These are phyloP conservation scores for Pinus tabuliformis DNA, from an alignment of 75 land plant genomes.

Conservation along the genomic window DNA sequence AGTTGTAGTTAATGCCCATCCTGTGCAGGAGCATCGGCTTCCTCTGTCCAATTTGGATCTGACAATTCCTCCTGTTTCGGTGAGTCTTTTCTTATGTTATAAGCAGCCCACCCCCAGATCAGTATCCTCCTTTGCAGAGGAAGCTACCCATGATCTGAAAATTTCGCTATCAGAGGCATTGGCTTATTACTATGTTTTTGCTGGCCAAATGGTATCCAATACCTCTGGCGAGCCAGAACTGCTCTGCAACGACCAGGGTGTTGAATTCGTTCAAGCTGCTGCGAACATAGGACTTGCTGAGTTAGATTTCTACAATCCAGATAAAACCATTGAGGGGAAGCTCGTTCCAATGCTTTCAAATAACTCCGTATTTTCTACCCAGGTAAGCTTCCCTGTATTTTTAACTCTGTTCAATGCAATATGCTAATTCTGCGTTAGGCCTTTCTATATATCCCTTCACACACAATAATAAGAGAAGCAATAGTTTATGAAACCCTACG, in stretches of 20 bases:
- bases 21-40: conserved; percentile 34
- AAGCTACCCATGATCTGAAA: conserved; percentile 15
- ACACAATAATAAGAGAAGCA: too few relatives aligned
- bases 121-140: not conserved
- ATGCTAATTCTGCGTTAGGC: too few relatives aligned
- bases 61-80: conserved; percentile 32
- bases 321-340: conserved; percentile 28
- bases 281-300: conserved; percentile 25
- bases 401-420: too few relatives aligned
- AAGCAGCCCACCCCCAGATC: not conserved
- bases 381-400: conserved; percentile 15
- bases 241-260: conserved; percentile 46
- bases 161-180: conserved; percentile 32
- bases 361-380: conserved; percentile 29
- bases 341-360: conserved; percentile 35
- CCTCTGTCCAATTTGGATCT: conserved; percentile 45
- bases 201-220: conserved; percentile 35
- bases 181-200: conserved; percentile 35
- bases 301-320: conserved; percentile 32
- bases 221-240: conserved; percentile 37
- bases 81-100: conserved; percentile 53
- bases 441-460: too few relatives aligned
- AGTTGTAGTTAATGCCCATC: conserved; percentile 26
- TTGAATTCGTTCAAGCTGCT: conserved; percentile 26
- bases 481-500: too few relatives aligned